Evolutionary conservation across 176 grass and related monocot species (phyloP).

Genomic region (Puya raimondii): DNA sequence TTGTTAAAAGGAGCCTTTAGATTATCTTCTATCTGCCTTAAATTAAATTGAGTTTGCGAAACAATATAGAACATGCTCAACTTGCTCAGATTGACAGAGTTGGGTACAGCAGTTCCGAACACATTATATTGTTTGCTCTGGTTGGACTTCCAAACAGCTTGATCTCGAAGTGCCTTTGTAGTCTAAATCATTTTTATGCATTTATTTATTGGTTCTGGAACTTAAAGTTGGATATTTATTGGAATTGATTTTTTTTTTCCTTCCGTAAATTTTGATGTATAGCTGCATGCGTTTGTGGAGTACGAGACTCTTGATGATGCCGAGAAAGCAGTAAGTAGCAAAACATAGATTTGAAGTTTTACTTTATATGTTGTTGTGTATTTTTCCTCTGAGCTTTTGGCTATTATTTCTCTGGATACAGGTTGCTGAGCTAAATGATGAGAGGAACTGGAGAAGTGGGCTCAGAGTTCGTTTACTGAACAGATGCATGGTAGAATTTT

Average conservation of each 20-base stretch:
- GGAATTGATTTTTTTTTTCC: constrained; percentile 9
- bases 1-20: no score
- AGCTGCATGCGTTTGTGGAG: constrained; percentile 99
- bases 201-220: not conserved
- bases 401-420: constrained; percentile 13
- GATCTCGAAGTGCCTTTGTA: not conserved
- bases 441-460: constrained; percentile 94
- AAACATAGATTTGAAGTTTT: not conserved
- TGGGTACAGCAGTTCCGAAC: not conserved
- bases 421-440: constrained; percentile 90
- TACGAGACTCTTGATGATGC: constrained; percentile 86
- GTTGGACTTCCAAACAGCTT: not conserved
- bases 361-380: not conserved
- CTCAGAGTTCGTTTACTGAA: constrained; percentile 79
- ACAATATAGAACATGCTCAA: no score
- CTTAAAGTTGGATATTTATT: not conserved
- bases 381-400: not conserved
- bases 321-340: constrained; percentile 62
- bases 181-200: not conserved
- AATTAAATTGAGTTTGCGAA: no score
- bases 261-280: constrained; percentile 17
- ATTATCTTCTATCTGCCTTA: no score
- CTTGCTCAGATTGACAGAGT: no score
- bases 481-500: constrained; percentile 57
- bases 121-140: not conserved